Conservation (phyloP, 169 alveolate species). For the Pseudocohnilembus persalinus region DNA sequence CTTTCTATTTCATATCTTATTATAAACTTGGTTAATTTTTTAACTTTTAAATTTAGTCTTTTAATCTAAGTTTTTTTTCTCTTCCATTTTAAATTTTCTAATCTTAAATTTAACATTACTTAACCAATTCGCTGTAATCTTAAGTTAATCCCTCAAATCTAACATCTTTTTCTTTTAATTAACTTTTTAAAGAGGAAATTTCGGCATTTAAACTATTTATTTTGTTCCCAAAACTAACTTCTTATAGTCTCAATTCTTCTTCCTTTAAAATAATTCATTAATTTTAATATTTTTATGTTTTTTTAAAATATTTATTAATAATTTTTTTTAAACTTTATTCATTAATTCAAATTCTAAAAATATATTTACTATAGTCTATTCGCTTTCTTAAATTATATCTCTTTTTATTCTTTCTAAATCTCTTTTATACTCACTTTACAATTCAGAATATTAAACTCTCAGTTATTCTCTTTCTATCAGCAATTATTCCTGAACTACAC, state of each 20-base stretch:
- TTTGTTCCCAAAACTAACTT: neutral
- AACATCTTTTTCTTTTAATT: neutral
- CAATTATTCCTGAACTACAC: neutral
- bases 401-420: neutral
- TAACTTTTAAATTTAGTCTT: no score
- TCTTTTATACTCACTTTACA: neutral
- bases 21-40: no score
- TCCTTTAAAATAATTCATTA: no score
- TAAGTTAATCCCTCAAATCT: neutral
- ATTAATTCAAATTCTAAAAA: no score
- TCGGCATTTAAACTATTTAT: neutral
- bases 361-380: neutral
- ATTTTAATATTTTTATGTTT: no score
- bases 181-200: neutral
- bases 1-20: neutral
- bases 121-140: neutral
- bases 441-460: neutral
- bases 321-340: no score
- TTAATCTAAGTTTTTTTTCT: no score
- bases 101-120: neutral
- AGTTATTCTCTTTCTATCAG: neutral
- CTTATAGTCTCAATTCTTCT: neutral
- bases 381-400: neutral
- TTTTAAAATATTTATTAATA: no score
- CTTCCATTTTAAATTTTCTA: no score